A percentile compares a stretch with the other conserved stretches of the same genome.
These are phyloP conservation scores for Kwoniella pini DNA, from an alignment of 768 basidiomycete species.

Conservation along the genomic window DNA sequence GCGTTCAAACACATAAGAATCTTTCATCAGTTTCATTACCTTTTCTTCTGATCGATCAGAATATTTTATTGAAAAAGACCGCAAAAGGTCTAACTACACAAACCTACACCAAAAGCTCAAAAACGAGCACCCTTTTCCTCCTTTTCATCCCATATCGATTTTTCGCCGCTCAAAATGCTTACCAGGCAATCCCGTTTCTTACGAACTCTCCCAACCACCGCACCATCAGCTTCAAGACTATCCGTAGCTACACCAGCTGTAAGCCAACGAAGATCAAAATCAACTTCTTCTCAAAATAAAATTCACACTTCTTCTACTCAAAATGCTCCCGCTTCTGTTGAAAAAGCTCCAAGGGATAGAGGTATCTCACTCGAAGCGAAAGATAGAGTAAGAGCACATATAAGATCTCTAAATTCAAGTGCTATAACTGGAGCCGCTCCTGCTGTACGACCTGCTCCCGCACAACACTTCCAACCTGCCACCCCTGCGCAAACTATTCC, in stretches of 20 bases:
- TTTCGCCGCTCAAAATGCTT: conserved; percentile 30
- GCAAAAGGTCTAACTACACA: not conserved
- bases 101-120: conserved; percentile 24
- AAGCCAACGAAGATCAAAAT: conserved; percentile 10
- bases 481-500: conserved; percentile 31
- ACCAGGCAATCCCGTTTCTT: conserved; percentile 36
- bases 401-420: conserved; percentile 71
- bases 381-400: conserved; percentile 75
- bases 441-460: conserved; percentile 66
- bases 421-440: conserved; percentile 65
- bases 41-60: not conserved
- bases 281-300: conserved; percentile 15
- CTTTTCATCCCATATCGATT: not conserved
- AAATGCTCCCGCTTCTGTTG: conserved; percentile 18
- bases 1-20: not conserved
- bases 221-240: conserved; percentile 17
- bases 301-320: conserved; percentile 33
- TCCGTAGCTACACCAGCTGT: not conserved
- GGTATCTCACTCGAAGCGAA: conserved; percentile 71
- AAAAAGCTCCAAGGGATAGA: conserved; percentile 21
- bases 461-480: conserved; percentile 58
- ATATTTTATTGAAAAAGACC: too few species aligned
- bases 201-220: conserved; percentile 26
- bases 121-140: conserved; percentile 12
- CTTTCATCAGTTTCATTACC: conserved; percentile 2